Evolutionary conservation across 2,329 filamentous ascomycete species (phyloP), one percentile per base, ranked within the genome.

Genomic region (Fusarium euwallaceae): DNA sequence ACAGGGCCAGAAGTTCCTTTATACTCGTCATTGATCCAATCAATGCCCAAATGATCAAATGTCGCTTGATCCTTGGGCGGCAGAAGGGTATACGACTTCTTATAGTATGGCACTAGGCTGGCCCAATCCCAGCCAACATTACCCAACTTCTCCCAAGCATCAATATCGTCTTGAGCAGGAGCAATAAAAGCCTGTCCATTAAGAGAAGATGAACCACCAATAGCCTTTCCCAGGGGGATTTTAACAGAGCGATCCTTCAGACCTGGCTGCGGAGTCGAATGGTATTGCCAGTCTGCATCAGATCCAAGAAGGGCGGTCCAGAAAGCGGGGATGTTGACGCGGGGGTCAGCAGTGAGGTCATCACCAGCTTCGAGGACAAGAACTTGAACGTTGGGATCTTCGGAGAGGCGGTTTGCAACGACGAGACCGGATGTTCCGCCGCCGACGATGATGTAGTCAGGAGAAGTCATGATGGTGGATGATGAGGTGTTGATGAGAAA

Each of bases 91-190:
- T 37, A 39, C 4, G 59, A 32, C 39, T 61, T 61, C 10, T 43
- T 60, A 10, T 60, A 60, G 14, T 41, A 60, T 37, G 37, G 58
- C 16, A 32, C 24, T 17, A 60, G 20, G 11, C 58, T 37, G 5
- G 58, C 59, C 43, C 63, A 65, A 17, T 51, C 32, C 63, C 63
- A 65, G 8, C 63, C 63, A 10, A 32, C 7, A 24, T 53, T 65
- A 2, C 63, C 63, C 2, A 65, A 16, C 22, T 65, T 36, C 10
- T 22, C 48, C 61, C 61, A 64, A 17, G 48, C 61, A 12, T 64
- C 61, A 36, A 53, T 37, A 10, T 56, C 48, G 11, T 22, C 20
- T 34, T 48, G 32, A 4, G 48, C 22, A 9, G 48, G n/a, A 16
- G 41, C 22, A 6, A 37, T 36, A 20, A 53, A 64, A 36, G 20